Evolutionary conservation across 2,329 filamentous ascomycete species (phyloP), one percentile per base, ranked within the genome.

Genomic region (Beauveria rudraprayagi): DNA sequence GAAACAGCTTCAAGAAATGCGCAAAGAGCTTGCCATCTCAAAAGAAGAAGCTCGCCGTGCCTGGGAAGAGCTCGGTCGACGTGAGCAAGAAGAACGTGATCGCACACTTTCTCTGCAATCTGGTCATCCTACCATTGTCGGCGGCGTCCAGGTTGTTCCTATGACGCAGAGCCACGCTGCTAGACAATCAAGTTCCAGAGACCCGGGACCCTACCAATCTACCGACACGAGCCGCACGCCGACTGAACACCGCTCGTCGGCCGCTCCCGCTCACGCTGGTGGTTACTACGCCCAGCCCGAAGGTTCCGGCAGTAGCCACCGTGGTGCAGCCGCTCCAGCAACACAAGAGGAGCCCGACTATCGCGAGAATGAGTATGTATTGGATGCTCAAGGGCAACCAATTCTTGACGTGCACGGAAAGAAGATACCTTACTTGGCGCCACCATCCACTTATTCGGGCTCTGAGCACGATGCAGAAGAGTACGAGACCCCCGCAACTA

Each of bases 1-100:
- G 66, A 90, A 91, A 69, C 81, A 91, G 67, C 83, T 96, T n/a
- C 80, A 82, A 17, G 94, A 97, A 73, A 92, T 96, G 89, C 89
- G 89, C 67, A 90, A 94, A 65, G 94, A 99, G 75, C 80, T 97
- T 44, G 84, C 89, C 68, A 99, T 99, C 63, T 95, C 92, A 44
- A 97, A 96, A 70, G 93, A 97, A 67, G 94, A 99, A 74, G 93
- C 94, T 9, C 86, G 93, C 41, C 85, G 94, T 61, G 94, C 94
- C 1, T 99, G 94, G 94, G 94, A 99, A 76, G 94, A 97, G 74
- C 84, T 99, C 1, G 94, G 94, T 26, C 84, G 93, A 56, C 86
- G 92, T 56, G 94, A 97, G 73, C 91, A 97, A 70, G 91, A 95
- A 74, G 93, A 97, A 73, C 86, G 93, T 6, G 92, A 97, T 65